phyloP scores from a whole-genome alignment of 1,284 basidiomycete genomes.

The Boletus smithii region DNA sequence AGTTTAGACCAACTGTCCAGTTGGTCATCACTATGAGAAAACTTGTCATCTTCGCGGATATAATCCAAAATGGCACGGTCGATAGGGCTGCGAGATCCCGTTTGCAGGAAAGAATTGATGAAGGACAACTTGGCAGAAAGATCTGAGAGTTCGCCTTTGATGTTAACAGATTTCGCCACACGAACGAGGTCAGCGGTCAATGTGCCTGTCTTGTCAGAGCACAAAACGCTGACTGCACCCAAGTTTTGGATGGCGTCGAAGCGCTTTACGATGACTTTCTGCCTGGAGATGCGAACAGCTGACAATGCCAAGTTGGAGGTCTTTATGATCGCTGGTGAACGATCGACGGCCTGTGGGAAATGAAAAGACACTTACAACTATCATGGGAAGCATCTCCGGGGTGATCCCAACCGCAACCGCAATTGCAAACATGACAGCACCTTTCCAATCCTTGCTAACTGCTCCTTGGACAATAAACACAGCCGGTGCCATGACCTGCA shows the following conservation, averaged over 20 bases:
- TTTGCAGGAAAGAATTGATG: slow-evolving; percentile 30
- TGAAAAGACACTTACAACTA: slow-evolving; percentile 23
- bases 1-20: slow-evolving; percentile 27
- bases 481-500: slow-evolving; percentile 30
- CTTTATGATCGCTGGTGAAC: slow-evolving; percentile 18
- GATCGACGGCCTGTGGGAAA: background rate
- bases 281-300: slow-evolving; percentile 32
- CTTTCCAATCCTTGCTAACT: slow-evolving; percentile 33
- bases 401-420: slow-evolving; percentile 32
- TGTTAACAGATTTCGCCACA: slow-evolving; percentile 30
- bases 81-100: slow-evolving; percentile 32
- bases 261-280: slow-evolving; percentile 34
- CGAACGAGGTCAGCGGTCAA: slow-evolving; percentile 34
- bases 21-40: slow-evolving; percentile 7
- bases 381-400: slow-evolving; percentile 35
- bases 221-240: slow-evolving; percentile 30
- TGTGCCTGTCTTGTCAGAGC: slow-evolving; percentile 33
- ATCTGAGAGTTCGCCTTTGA: slow-evolving; percentile 21
- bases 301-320: slow-evolving; percentile 32
- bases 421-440: slow-evolving; percentile 32
- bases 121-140: slow-evolving; percentile 29
- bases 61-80: slow-evolving; percentile 32
- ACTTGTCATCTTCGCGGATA: slow-evolving; percentile 21
- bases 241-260: slow-evolving; percentile 34
- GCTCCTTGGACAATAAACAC: slow-evolving; percentile 32